Evolutionary conservation across 805 yeast genomes (phyloP), one percentile per base, ranked within the genome.

Genomic region (Wickerhamiella australiensis): DNA sequence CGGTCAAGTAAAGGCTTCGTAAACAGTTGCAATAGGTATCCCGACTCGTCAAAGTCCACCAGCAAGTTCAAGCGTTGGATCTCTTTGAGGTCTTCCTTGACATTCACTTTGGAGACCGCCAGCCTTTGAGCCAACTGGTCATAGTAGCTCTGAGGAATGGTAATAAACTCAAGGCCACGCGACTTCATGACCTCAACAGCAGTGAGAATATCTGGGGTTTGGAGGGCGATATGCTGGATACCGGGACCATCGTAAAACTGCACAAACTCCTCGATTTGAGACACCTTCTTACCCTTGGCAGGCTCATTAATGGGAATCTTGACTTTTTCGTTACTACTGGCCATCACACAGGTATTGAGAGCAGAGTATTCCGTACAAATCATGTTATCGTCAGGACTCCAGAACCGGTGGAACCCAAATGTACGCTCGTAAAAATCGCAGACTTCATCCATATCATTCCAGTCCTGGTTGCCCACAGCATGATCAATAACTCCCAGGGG

Each of bases 271-370:
- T 85, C 94, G 52, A 85, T 80, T 60, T 85, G 95, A 2, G 88
- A 79, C 59, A 71, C 76, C 60, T 74, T 73, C 38, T 68, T 61
- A 1, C 88, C 85, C 45, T 68, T 61, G 0, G 86, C 90, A 0
- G 95, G 95, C 63, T 85, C 94, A 63, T 85, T 85, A 46, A 85
- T 75, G 13, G 95, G 94, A 78, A 85, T 79, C 62, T 83, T 82
- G 54, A 84, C 74, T 36, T 59, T 63, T 13, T 80, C 84, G 55
- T 79, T 75, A 12, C 71, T 66, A 6, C 83, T 77, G 0, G 88
- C 76, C 87, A 85, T 80, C 12, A 85, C 94, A 21, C 78, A 75
- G 11, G 94, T 81, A 49, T 75, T 71, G 50, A 85, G 72, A 0
- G 92, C 83, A 1, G 87, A 75, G 55, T 68, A 77, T 48, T 75